phyloP scores from a whole-genome alignment of 345 rosid species.

The Aquilaria sinensis region DNA sequence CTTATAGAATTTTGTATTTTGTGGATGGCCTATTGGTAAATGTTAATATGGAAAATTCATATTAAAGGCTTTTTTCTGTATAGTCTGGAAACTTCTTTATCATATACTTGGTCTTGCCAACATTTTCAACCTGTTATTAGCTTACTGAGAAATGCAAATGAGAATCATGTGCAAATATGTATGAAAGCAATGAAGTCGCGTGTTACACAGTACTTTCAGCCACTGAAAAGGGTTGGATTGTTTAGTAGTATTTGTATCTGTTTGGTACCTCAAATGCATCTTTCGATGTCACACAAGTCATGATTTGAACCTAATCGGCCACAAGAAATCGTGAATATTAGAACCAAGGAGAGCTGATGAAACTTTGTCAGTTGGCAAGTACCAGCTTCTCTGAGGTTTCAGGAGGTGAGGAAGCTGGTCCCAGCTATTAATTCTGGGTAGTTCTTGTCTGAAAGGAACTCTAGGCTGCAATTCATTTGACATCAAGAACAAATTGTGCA shows the following conservation, averaged over 20 bases:
- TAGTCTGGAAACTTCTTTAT: not conserved
- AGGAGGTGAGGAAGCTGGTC: conserved; percentile 18
- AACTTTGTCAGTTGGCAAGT: conserved; percentile 40
- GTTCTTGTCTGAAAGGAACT: conserved; percentile 11
- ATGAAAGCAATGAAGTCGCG: no score
- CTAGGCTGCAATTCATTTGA: conserved; percentile 21
- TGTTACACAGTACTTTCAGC: no score
- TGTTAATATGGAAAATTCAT: conserved; percentile 1
- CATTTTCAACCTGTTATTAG: no score
- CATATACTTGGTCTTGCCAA: no score
- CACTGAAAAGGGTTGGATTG: no score
- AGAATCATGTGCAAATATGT: no score
- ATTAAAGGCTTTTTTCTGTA: conserved; percentile 9
- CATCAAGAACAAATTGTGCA: not conserved
- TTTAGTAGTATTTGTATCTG: no score
- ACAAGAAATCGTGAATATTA: not conserved
- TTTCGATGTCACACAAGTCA: no score
- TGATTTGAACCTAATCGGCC: no score
- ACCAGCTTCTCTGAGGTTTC: conserved; percentile 34
- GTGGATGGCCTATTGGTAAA: not conserved
- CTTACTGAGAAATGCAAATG: no score
- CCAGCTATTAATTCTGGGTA: conserved; percentile 14
- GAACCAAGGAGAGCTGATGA: conserved; percentile 38
- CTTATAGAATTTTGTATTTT: not conserved
- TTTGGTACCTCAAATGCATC: no score